A percentile compares a stretch with the other conserved stretches of the same genome.
These are phyloP conservation scores for Paragyromitra xinjiangensis DNA, from an alignment of 495 filamentous ascomycete species.

Conservation along the genomic window DNA sequence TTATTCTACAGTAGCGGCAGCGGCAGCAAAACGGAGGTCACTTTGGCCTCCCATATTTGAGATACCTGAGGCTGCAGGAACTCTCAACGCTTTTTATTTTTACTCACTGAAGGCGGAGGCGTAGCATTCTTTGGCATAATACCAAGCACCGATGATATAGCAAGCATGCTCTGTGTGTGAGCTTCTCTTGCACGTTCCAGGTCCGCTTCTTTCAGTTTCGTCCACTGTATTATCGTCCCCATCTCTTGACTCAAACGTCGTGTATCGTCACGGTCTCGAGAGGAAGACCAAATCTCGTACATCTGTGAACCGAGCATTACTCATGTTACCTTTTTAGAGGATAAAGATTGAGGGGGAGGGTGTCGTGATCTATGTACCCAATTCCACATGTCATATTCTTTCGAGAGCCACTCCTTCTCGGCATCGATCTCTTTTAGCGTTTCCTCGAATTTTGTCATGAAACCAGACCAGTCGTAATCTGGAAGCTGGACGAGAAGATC, in stretches of 20 bases:
- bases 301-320: conserved; percentile 21
- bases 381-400: conserved; percentile 51
- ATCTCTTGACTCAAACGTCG: conserved; percentile 43
- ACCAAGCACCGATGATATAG: conserved; percentile 47
- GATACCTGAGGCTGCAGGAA: background rate
- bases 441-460: conserved; percentile 34
- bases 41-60: background rate
- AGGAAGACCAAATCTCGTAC: conserved; percentile 51
- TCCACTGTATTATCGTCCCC: conserved; percentile 48
- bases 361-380: conserved; percentile 35
- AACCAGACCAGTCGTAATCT: conserved; percentile 38
- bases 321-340: background rate
- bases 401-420: conserved; percentile 35
- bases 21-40: background rate
- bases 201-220: conserved; percentile 45
- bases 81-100: conserved; percentile 13
- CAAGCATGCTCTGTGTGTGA: conserved; percentile 49
- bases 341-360: too few relatives aligned
- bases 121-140: conserved; percentile 42
- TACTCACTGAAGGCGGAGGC: conserved; percentile 12
- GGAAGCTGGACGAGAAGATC: conserved; percentile 48
- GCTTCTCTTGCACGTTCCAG: conserved; percentile 44
- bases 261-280: conserved; percentile 39
- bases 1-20: background rate
- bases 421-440: conserved; percentile 34